phyloP scores from a whole-genome alignment of 2,329 filamentous ascomycete genomes.

The Davidsoniella eucalypti region DNA sequence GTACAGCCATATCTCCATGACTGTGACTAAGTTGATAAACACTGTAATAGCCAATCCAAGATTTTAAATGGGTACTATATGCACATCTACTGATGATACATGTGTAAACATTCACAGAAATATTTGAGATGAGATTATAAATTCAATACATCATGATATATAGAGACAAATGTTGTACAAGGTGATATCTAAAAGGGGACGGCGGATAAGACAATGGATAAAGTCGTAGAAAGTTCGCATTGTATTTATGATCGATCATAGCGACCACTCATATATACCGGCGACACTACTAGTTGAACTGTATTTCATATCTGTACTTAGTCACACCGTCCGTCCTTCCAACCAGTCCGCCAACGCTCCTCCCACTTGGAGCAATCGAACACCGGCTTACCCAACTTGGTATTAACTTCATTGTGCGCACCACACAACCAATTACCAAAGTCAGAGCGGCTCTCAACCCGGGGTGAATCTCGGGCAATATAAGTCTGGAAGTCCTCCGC shows the following conservation, averaged over 20 bases:
- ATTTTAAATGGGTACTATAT: too few relatives aligned
- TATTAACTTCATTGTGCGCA: slow-evolving; percentile 75
- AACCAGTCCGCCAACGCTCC: slow-evolving; percentile 86
- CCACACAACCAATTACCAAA: slow-evolving; percentile 74
- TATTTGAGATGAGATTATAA: too few relatives aligned
- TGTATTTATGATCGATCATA: neutral
- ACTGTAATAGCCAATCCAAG: too few relatives aligned
- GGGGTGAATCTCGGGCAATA: slow-evolving; percentile 42
- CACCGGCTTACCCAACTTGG: slow-evolving; percentile 72
- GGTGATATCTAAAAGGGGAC: neutral
- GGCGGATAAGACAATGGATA: neutral
- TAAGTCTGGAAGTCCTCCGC: slow-evolving; percentile 80
- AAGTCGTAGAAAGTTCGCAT: neutral
- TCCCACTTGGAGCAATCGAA: slow-evolving; percentile 90
- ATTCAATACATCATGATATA: too few relatives aligned
- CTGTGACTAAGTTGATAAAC: too few relatives aligned
- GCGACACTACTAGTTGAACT: too few relatives aligned
- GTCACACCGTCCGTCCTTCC: slow-evolving; percentile 51
- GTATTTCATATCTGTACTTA: slow-evolving; percentile 18
- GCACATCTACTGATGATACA: too few relatives aligned
- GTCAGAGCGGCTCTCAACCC: slow-evolving; percentile 5
- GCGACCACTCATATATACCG: too few relatives aligned
- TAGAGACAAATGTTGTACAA: too few relatives aligned
- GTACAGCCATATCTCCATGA: too few relatives aligned
- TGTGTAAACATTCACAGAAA: too few relatives aligned